Evolutionary conservation across 257 asterid species (phyloP), one percentile per base, ranked within the genome.

Genomic region (Nicotiana noctiflora): DNA sequence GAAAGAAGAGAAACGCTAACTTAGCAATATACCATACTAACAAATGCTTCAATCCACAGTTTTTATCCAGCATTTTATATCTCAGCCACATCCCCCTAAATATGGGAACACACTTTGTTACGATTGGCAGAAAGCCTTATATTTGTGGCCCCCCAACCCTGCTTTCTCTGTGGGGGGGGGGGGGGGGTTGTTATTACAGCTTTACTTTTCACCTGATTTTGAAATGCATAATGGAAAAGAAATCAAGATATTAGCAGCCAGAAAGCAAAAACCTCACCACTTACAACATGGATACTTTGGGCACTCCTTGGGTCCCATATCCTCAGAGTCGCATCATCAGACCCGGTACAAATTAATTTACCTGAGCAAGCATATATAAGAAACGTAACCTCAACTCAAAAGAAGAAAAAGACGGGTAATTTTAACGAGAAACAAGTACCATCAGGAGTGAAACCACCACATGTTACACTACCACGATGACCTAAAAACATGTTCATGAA

Each of bases 371-470:
- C 19, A 81, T 17, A 49, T 52, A 27, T 25, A 51, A 78, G 65
- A 40, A 80, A 51, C 8, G 46, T 37, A 40, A 40, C 11, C 2
- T 18, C 74, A n/a, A 56, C 13, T n/a, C 68, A n/a, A 29, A 53
- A 10, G 27, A 21, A 52, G 31, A 66, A 74, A 25, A 66, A 67
- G 52, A 80, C 23, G 6, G 53, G 52, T 19, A 32, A 67, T 49
- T 53, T 66, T 80, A 15, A 56, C 37, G 77, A 77, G 46, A 25
- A 64, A 82, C 61, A 78, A 66, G 74, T 91, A 95, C 99, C 99
- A 86, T 96, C 98, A 53, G 97, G 99, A 10, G 98, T 96, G 86
- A 96, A 90, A 87, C 88, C 93, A 60, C 99, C 98, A 25, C 99
- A 94, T 17, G 99, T 85, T 52, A 95, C 97, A 84, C 91, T 86